These are phyloP conservation scores for Osmanthus fragrans DNA, from an alignment of 257 asterid genomes.

Conservation along the genomic window DNA sequence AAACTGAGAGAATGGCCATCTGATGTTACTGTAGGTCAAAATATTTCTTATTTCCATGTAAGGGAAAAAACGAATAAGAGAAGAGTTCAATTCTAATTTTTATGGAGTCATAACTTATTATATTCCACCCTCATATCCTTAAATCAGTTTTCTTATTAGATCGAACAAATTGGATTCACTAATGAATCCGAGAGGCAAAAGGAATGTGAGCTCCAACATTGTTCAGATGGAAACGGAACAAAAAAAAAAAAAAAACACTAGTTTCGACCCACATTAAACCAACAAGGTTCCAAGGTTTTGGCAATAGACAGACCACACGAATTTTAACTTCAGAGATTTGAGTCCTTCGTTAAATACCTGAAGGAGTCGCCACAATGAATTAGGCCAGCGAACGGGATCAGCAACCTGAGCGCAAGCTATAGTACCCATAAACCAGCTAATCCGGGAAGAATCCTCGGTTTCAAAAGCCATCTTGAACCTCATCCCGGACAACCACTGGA, in stretches of 20 bases:
- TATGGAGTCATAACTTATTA: neutral
- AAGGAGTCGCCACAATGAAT: constrained; percentile 54
- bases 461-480: constrained; percentile 63
- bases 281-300: too few species aligned
- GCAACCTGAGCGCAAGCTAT: constrained; percentile 39
- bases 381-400: constrained; percentile 57
- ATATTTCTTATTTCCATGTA: too few species aligned
- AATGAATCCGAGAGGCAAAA: neutral
- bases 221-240: too few species aligned
- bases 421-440: constrained; percentile 60
- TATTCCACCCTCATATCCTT: too few species aligned
- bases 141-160: too few species aligned
- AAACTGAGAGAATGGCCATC: too few species aligned
- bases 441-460: constrained; percentile 49
- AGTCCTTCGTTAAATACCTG: constrained; percentile 35
- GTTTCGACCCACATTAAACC: neutral
- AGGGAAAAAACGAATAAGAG: neutral
- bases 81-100: too few species aligned
- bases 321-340: neutral
- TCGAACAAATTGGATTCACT: neutral
- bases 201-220: neutral
- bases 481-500: constrained; percentile 51
- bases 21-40: too few species aligned
- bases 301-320: neutral
- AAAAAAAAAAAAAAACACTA: too few species aligned